phyloP scores from a whole-genome alignment of 176 grass and related monocot genomes.

The Raddia guianensis region DNA sequence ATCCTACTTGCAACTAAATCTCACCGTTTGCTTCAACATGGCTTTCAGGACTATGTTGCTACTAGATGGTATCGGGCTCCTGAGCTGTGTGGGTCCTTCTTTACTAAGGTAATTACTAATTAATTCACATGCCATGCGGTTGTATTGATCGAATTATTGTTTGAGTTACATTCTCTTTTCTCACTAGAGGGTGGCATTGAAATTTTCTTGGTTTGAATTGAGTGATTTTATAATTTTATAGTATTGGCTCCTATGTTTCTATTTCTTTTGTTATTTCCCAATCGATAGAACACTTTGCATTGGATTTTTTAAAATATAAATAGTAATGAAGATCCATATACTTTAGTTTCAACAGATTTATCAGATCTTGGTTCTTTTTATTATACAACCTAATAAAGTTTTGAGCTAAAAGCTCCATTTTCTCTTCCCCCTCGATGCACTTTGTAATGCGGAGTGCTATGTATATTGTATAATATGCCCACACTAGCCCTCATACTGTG shows the following conservation, averaged over 20 bases:
- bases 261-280: too few relatives aligned
- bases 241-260: too few relatives aligned
- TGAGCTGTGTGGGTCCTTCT: conserved; percentile 95
- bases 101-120: conserved; percentile 88
- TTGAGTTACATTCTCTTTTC: neutral
- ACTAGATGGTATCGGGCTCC: conserved; percentile 99
- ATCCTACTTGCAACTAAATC: conserved; percentile 7
- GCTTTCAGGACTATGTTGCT: conserved; percentile 92
- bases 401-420: neutral
- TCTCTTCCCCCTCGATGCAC: neutral
- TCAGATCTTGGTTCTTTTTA: too few relatives aligned
- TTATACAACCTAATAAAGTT: neutral
- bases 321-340: too few relatives aligned
- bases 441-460: neutral
- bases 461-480: neutral
- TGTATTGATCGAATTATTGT: conserved; percentile 15
- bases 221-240: too few relatives aligned
- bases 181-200: neutral
- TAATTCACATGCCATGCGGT: conserved; percentile 20
- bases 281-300: too few relatives aligned
- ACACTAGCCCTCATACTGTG: neutral
- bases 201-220: too few relatives aligned
- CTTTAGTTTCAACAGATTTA: too few relatives aligned
- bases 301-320: too few relatives aligned
- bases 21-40: conserved; percentile 25